Base-by-base conservation (phyloP, 2,329 filamentous ascomycete genomes). In the Mycocentrospora acerina region DNA sequence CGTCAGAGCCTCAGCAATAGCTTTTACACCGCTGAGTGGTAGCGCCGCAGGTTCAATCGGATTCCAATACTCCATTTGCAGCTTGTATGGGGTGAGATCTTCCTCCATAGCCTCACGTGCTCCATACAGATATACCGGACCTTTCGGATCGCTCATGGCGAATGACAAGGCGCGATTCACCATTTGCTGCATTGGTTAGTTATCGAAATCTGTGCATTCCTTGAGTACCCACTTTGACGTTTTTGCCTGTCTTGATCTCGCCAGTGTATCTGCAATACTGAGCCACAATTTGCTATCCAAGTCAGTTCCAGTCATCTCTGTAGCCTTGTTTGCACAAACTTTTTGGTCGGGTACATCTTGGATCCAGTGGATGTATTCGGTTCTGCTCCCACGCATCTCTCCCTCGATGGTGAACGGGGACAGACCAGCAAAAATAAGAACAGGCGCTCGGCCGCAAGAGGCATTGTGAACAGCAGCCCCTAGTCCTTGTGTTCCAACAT, bases 281-380 rank as follows among this genome's bases (percentile, higher is more conserved):
- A 0, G 80, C 74, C 3, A 95, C 73, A 42, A 95, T 90, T 55
- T 82, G 78, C 63, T 22, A 9, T 22, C 9, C 9, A 9, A 22
- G 19, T 22, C 19, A 22, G 19, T 22, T 9, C 19, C 9, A 22
- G 19, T 22, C 19, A 6, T 22, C 9, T 22, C 19, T 22, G 19
- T 22, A 22, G 5, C 9, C 19, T 22, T 9, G 5, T 9, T 6
- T 5, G 19, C 9, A 22, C 19, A 9, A 22, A 22, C 19, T 22
- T 85, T 88, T 64, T 91, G 88, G 56, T 91, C 86, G 0, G 85
- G 86, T 3, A 90, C 84, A 65, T 91, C 86, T 57, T 91, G 87
- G 22, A 90, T 85, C 86, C 87, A 91, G 64, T 91, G 87, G 52
- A 90, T 90, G 62, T 88, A 90, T 66, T 91, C 88, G 1, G 86